These are phyloP conservation scores for Mycosphaerella sp. DNA, from an alignment of 2,329 filamentous ascomycete genomes.

Conservation along the genomic window DNA sequence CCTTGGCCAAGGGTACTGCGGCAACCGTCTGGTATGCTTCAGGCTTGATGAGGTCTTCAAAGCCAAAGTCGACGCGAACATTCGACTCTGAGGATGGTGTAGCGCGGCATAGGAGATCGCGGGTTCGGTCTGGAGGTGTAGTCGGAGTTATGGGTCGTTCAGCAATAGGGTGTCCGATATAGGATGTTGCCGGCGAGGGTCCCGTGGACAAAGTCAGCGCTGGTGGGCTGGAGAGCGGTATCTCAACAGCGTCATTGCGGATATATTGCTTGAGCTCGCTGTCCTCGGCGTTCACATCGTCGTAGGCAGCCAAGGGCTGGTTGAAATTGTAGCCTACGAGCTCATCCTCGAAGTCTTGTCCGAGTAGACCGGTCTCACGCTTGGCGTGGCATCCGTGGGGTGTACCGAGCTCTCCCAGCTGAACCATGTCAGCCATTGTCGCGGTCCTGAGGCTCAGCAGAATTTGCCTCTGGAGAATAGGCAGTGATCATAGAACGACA, in stretches of 20 bases:
- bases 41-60: neutral
- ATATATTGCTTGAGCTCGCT: neutral
- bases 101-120: neutral
- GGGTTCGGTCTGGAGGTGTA: neutral
- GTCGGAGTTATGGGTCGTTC: neutral
- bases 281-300: neutral
- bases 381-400: neutral
- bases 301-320: neutral
- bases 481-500: neutral
- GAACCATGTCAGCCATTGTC: conserved; percentile 3
- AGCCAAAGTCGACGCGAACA: neutral
- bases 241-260: neutral
- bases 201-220: neutral
- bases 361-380: neutral
- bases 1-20: neutral
- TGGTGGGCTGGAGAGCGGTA: neutral
- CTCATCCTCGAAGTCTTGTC: neutral
- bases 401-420: neutral
- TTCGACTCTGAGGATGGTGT: neutral
- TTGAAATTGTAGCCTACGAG: neutral
- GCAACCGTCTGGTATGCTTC: neutral
- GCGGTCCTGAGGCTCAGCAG: conserved; percentile 11
- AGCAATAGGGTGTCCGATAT: neutral
- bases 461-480: neutral
- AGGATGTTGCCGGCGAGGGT: neutral